Evolutionary conservation across 2,329 filamentous ascomycete species (phyloP).

Genomic region (Alternaria sp.): DNA sequence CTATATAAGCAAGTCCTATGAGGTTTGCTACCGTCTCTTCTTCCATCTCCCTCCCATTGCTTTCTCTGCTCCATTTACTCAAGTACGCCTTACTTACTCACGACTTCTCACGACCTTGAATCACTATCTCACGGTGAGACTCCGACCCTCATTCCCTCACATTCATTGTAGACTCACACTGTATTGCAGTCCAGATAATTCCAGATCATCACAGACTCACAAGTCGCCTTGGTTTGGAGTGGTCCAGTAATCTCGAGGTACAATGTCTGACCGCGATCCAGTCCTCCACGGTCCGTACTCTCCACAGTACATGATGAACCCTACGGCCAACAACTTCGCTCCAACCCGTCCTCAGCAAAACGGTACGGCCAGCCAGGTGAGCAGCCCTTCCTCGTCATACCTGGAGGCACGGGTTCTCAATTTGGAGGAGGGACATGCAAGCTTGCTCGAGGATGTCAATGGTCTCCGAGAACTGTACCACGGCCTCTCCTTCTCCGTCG

Average conservation of each 20-base stretch:
- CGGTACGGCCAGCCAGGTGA: conserved; percentile 25
- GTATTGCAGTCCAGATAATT: neutral
- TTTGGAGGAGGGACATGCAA: conserved; percentile 27
- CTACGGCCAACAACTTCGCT: conserved; percentile 21
- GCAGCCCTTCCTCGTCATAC: conserved; percentile 18
- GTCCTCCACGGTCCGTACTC: neutral
- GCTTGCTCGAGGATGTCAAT: conserved; percentile 26
- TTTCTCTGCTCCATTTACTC: neutral
- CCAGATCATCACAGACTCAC: neutral
- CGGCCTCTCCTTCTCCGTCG: conserved; percentile 28
- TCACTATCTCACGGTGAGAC: neutral
- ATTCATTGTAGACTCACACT: neutral
- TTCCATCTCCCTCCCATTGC: neutral
- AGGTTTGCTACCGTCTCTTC: neutral
- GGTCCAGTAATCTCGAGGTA: neutral
- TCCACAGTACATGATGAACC: conserved; percentile 17
- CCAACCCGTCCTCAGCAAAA: conserved; percentile 13
- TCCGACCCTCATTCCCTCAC: neutral
- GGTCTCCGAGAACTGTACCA: conserved; percentile 26
- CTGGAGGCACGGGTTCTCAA: conserved; percentile 30
- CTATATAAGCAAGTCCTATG: conserved; percentile 5
- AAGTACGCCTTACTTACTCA: neutral
- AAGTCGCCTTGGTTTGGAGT: conserved; percentile 2
- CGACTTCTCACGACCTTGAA: neutral
- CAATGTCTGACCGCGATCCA: conserved; percentile 13